Conservation (phyloP, 2,329 filamentous ascomycete species). For the Mariannaea elegans region DNA sequence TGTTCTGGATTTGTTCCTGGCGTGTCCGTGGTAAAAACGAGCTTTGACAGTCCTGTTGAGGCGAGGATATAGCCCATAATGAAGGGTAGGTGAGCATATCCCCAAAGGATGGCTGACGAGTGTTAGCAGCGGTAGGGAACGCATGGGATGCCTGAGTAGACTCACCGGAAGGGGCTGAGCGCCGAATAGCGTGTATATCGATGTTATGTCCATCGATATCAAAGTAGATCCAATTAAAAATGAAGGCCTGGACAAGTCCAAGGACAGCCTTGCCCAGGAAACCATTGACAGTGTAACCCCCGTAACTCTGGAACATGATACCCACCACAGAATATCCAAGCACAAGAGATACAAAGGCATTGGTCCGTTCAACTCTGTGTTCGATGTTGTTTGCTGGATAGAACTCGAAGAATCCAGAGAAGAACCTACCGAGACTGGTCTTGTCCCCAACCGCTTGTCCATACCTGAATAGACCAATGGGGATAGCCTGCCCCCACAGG, state of each 20-base stretch:
- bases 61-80: conserved; percentile 70
- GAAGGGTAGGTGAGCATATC: conserved; percentile 66
- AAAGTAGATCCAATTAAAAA: conserved; percentile 71
- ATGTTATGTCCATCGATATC: conserved; percentile 68
- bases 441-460: conserved; percentile 27
- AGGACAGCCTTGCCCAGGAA: conserved; percentile 71
- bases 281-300: conserved; percentile 57
- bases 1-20: conserved; percentile 55
- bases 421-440: conserved; percentile 30
- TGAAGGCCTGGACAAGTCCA: conserved; percentile 65
- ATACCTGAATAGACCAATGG: conserved; percentile 52
- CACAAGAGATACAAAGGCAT: conserved; percentile 71
- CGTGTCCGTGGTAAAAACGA: conserved; percentile 67
- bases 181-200: conserved; percentile 67
- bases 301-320: conserved; percentile 65
- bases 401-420: conserved; percentile 62
- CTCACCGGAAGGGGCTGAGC: conserved; percentile 55
- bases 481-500: conserved; percentile 55
- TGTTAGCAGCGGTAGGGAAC: conserved; percentile 12
- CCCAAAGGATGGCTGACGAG: conserved; percentile 59
- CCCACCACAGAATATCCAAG: conserved; percentile 72
- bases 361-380: conserved; percentile 70
- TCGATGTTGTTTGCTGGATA: conserved; percentile 71
- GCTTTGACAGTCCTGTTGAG: conserved; percentile 64
- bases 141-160: background rate